Evolutionary conservation across 2,329 filamentous ascomycete species (phyloP), one percentile per base, ranked within the genome.

Genomic region (Beauveria rudraprayagi): DNA sequence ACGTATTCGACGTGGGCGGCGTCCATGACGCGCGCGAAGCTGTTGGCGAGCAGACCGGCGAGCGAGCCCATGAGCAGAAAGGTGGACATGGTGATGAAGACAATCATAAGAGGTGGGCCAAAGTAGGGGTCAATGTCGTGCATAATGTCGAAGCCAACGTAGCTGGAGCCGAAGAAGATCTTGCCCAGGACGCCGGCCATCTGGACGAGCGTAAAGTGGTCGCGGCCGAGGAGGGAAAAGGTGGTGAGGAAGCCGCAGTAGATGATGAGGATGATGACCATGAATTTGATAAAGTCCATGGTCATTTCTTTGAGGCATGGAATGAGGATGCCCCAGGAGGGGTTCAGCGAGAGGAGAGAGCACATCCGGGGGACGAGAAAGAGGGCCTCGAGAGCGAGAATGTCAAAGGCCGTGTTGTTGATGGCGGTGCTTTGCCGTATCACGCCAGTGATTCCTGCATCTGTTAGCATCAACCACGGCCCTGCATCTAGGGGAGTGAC

Each of bases 301-400:
- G 89, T 89, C 92, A 97, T 97, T 71, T 93, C 91, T 71, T 94
- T 94, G 56, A 97, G 80, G 65, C 92, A 95, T 0, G 92, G 92
- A 63, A 97, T 92, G 54, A 94, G 74, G 1, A 89, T 94, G 47
- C 91, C 92, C 82, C 94, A 97, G 71, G 95, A 96, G 1, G 91
- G 90, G 67, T 91, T 91, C 65, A 97, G 74, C 70, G 89, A 93
- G 64, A 96, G 80, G 57, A 97, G 82, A 16, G 92, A 95, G 75
- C 89, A 96, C 66, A 96, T 89, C 63, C 90, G 87, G 17, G 92
- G 92, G 22, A 96, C 89, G 73, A 97, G 87, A 71, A 97, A 93
- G 10, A 97, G 80, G 0, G 91, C 92, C 72, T 96, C 91, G 16
- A 97, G 79, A 0, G 91, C 88, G 24, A 97, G 78, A n/a, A 97